Conservation (phyloP, 306 rosid genomes). For the Oxytropis ochrocephala region DNA sequence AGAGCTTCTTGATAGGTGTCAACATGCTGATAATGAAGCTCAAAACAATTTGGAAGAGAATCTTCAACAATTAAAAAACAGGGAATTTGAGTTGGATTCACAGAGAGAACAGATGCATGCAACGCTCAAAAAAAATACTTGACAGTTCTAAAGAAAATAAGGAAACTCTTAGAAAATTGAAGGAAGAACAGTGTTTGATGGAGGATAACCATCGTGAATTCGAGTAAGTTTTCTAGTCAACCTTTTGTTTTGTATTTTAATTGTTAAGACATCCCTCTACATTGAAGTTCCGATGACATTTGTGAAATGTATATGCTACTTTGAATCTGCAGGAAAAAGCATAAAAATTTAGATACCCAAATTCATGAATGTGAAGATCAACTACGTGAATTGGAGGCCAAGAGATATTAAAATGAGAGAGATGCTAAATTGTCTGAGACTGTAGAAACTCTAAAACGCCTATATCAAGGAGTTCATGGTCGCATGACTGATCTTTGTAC, state of each 20-base stretch:
- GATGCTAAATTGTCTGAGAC: slow-evolving; percentile 92
- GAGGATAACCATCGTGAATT: slow-evolving; percentile 67
- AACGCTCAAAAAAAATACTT: slow-evolving; percentile 62
- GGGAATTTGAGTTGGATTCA: slow-evolving; percentile 59
- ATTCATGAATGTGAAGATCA: slow-evolving; percentile 80
- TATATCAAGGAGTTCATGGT: slow-evolving; percentile 95
- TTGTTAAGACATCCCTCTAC: neutral
- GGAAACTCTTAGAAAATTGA: slow-evolving; percentile 46
- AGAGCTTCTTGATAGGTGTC: slow-evolving; percentile 88
- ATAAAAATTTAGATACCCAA: slow-evolving; percentile 59
- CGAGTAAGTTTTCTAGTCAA: slow-evolving; percentile 44
- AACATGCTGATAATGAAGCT: slow-evolving; percentile 89
- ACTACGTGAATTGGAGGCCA: slow-evolving; percentile 90
- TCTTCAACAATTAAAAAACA: slow-evolving; percentile 72
- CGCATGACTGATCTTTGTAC: slow-evolving; percentile 98
- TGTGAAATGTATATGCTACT: slow-evolving; percentile 1
- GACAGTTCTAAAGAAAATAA: slow-evolving; percentile 52
- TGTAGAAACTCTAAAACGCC: slow-evolving; percentile 92
- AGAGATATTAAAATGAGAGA: slow-evolving; percentile 92
- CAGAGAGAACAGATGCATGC: slow-evolving; percentile 73
- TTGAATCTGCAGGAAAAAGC: slow-evolving; percentile 59
- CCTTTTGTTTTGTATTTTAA: neutral
- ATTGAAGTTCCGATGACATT: neutral
- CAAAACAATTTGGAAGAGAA: slow-evolving; percentile 91
- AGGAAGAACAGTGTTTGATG: slow-evolving; percentile 59